These are phyloP conservation scores for Cladosporium oxysporum DNA, from an alignment of 2,329 filamentous ascomycete genomes.

Conservation along the genomic window DNA sequence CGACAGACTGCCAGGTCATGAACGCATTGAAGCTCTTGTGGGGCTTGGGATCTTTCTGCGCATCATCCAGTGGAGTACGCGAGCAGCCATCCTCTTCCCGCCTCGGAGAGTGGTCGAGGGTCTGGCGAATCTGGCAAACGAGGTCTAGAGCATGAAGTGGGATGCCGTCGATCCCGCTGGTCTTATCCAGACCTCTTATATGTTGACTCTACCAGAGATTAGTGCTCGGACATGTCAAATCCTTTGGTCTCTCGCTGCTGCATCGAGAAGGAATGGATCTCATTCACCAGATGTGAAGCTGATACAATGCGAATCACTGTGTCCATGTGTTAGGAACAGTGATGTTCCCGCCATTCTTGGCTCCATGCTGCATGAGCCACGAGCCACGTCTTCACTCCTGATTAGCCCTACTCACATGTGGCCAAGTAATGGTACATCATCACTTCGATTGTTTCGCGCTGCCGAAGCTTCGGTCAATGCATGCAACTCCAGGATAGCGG, in stretches of 20 bases:
- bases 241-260: not conserved
- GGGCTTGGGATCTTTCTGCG: slow-evolving; percentile 2
- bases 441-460: not conserved
- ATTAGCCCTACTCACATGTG: not conserved
- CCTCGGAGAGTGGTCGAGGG: not conserved
- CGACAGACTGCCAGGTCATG: not conserved
- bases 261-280: not conserved
- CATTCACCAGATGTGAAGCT: not conserved
- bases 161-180: not conserved
- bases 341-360: not conserved
- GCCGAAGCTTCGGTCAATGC: slow-evolving; percentile 12
- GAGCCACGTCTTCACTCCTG: not conserved
- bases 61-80: slow-evolving; percentile 7
- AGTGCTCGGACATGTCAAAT: not conserved
- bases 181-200: not conserved
- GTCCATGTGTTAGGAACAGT: not conserved
- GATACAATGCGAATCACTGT: not conserved
- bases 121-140: not conserved
- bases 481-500: slow-evolving; percentile 15
- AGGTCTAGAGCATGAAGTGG: not conserved
- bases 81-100: not conserved
- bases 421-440: slow-evolving; percentile 9
- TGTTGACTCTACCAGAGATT: not conserved
- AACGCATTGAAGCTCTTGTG: slow-evolving; percentile 13
- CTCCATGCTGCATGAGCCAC: not conserved